Conservation (phyloP, 805 yeast species). For the Candida cerambycidarum region DNA sequence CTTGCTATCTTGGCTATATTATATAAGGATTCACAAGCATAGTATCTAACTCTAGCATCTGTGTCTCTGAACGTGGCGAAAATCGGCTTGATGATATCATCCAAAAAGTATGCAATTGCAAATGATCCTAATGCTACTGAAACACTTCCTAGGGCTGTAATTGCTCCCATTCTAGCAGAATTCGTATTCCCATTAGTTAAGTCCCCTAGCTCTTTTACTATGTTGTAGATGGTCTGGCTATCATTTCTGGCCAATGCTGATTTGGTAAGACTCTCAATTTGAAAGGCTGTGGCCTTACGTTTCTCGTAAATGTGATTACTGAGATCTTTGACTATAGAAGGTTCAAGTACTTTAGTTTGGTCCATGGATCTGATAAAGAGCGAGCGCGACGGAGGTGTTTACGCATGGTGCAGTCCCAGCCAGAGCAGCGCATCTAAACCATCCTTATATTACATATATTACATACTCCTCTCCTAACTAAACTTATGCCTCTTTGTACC, state of each 20-base stretch:
- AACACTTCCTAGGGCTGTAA: conserved; percentile 93
- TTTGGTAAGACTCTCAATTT: conserved; percentile 75
- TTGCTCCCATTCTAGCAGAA: conserved; percentile 86
- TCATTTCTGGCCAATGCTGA: conserved; percentile 62
- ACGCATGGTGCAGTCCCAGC: no score
- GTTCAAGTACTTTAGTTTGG: conserved; percentile 24
- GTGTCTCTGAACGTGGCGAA: conserved; percentile 95
- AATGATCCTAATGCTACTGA: conserved; percentile 87
- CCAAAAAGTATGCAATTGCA: conserved; percentile 80
- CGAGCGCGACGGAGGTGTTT: no score
- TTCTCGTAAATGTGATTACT: conserved; percentile 48
- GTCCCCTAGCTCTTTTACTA: conserved; percentile 77
- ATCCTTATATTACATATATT: not conserved
- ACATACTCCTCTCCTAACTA: not conserved
- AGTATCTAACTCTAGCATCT: conserved; percentile 94
- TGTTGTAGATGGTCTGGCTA: conserved; percentile 54
- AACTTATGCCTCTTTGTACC: conserved; percentile 2
- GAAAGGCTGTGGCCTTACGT: conserved; percentile 51
- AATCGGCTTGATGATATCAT: conserved; percentile 87
- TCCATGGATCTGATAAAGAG: conserved; percentile 15
- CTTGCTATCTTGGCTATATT: conserved; percentile 96
- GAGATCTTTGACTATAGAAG: conserved; percentile 39
- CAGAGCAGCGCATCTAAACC: no score
- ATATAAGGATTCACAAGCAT: conserved; percentile 93
- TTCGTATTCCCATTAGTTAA: conserved; percentile 68